Conservation (phyloP, 2,329 filamentous ascomycete genomes). For the Hymenoscyphus occultus region DNA sequence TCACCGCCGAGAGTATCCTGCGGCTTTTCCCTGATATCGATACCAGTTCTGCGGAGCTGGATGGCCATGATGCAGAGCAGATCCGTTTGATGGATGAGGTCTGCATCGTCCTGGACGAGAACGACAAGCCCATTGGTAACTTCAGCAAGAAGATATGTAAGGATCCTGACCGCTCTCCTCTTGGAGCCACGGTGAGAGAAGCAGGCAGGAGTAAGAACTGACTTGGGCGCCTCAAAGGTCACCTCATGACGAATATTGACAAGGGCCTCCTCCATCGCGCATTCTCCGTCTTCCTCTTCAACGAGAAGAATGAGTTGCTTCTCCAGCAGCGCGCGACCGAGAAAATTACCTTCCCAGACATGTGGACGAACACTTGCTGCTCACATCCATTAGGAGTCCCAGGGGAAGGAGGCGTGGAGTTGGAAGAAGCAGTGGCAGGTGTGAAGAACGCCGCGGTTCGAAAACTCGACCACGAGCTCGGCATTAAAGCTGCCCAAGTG, state of each 20-base stretch:
- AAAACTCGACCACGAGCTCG: constrained; percentile 92
- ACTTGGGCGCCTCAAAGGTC: constrained; percentile 55
- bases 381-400: constrained; percentile 92
- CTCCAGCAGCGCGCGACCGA: constrained; percentile 92
- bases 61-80: constrained; percentile 95
- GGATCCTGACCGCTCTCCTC: constrained; percentile 36
- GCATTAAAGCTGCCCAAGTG: constrained; percentile 85
- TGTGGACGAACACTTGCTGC: constrained; percentile 99
- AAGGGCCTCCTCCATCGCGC: constrained; percentile 93
- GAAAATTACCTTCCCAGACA: constrained; percentile 98
- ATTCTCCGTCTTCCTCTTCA: constrained; percentile 97
- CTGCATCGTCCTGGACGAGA: constrained; percentile 91
- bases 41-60: constrained; percentile 68
- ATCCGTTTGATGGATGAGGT: constrained; percentile 98
- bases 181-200: not conserved
- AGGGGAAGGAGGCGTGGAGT: constrained; percentile 80
- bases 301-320: constrained; percentile 86
- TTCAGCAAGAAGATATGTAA: constrained; percentile 97
- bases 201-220: not conserved
- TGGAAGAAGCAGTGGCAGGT: constrained; percentile 76
- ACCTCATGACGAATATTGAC: constrained; percentile 98
- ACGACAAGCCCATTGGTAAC: constrained; percentile 90
- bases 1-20: constrained; percentile 83
- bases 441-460: constrained; percentile 90
- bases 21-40: constrained; percentile 83